A percentile compares a stretch with the other conserved stretches of the same genome.
Evolutionary conservation across 208 protist species (phyloP).

Genomic region (Willaertia magna): DNA sequence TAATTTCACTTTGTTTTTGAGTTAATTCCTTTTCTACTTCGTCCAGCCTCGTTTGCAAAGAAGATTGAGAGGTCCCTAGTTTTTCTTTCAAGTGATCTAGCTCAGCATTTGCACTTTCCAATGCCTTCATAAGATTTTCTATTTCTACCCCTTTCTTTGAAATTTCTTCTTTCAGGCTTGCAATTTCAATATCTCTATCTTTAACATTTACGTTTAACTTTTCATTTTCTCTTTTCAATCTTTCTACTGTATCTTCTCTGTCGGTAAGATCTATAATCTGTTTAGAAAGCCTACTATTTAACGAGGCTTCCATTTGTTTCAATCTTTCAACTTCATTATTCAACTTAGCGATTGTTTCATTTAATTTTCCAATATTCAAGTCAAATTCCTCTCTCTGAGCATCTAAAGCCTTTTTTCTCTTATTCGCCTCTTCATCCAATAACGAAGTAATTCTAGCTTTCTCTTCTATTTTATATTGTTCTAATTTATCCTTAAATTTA

Average conservation of each 20-base stretch:
- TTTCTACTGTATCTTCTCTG: background rate
- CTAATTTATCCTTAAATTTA: constrained; percentile 36
- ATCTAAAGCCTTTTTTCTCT: background rate
- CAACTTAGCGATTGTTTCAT: background rate
- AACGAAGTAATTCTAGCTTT: constrained; percentile 1
- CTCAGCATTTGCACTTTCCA: background rate
- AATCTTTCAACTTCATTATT: background rate
- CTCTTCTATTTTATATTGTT: constrained; percentile 26
- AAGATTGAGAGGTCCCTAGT: background rate
- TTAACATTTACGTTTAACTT: background rate
- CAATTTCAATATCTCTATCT: background rate
- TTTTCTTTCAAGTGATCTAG: background rate
- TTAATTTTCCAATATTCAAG: background rate
- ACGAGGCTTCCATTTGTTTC: background rate
- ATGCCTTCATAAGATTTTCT: background rate
- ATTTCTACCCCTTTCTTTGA: background rate
- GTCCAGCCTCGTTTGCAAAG: background rate
- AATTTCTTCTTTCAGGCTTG: background rate
- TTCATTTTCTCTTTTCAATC: background rate
- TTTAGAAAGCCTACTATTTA: background rate
- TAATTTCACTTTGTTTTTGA: background rate
- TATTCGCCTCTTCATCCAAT: background rate
- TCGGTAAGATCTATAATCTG: background rate
- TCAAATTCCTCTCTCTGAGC: background rate
- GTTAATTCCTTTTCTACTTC: background rate